These are phyloP conservation scores for Oenanthe javanica DNA, from an alignment of 140 eudicot genomes.

Conservation along the genomic window DNA sequence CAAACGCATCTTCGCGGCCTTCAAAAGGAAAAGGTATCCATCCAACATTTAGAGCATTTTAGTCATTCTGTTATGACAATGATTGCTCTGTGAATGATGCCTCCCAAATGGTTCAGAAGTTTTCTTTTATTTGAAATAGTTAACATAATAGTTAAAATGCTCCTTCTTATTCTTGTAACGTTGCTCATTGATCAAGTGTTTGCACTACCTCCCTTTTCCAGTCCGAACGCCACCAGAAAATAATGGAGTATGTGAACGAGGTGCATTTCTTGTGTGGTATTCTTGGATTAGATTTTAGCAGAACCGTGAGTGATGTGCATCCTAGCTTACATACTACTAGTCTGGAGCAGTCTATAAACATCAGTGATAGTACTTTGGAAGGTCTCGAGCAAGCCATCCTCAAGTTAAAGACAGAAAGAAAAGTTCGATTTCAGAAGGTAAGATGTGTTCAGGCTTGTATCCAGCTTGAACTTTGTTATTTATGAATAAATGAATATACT, in stretches of 20 bases:
- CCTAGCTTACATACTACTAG: slow-evolving; percentile 73
- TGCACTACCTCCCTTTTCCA: slow-evolving; percentile 26
- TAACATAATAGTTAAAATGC: neutral
- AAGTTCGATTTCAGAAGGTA: slow-evolving; percentile 82
- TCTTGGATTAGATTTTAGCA: slow-evolving; percentile 74
- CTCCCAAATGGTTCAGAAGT: neutral
- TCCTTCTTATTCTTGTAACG: neutral
- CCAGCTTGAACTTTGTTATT: neutral
- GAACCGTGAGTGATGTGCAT: slow-evolving; percentile 73
- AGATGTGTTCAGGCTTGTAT: neutral
- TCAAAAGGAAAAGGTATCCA: slow-evolving; percentile 83
- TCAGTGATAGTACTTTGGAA: slow-evolving; percentile 68
- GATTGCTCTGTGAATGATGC: neutral
- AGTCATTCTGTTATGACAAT: neutral
- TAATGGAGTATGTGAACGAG: slow-evolving; percentile 68
- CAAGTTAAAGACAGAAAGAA: slow-evolving; percentile 67
- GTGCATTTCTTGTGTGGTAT: slow-evolving; percentile 69
- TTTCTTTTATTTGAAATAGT: neutral
- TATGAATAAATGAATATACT: neutral
- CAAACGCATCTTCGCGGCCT: slow-evolving; percentile 64
- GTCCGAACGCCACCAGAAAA: slow-evolving; percentile 83
- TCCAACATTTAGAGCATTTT: neutral
- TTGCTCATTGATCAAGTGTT: slow-evolving; percentile 1
- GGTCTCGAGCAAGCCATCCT: slow-evolving; percentile 66
- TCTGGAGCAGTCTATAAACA: slow-evolving; percentile 61